These are phyloP conservation scores for Gardenia jasminoides DNA, from an alignment of 257 asterid species.

Conservation along the genomic window DNA sequence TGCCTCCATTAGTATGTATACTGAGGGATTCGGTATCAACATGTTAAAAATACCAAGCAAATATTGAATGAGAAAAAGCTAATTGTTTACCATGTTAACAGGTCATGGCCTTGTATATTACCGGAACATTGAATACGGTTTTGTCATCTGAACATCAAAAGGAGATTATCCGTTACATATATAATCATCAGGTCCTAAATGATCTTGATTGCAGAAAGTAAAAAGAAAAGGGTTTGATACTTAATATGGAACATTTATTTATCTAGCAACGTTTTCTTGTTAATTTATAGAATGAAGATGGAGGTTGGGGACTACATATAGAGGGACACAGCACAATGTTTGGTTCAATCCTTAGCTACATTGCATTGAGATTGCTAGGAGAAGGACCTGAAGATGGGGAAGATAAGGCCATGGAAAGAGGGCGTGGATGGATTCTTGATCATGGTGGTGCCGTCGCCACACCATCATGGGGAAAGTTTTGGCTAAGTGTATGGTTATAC, in stretches of 20 bases:
- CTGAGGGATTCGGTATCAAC: no score
- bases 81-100: not conserved
- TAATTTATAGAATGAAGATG: constrained; percentile 41
- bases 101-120: constrained; percentile 35
- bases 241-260: not conserved
- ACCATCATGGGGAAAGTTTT: constrained; percentile 50
- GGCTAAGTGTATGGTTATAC: constrained; percentile 6
- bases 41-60: no score
- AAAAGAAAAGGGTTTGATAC: no score
- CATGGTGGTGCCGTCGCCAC: constrained; percentile 41
- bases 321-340: constrained; percentile 43
- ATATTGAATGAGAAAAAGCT: no score
- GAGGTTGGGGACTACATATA: constrained; percentile 52
- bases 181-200: constrained; percentile 39
- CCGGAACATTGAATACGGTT: constrained; percentile 17
- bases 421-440: constrained; percentile 40
- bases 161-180: constrained; percentile 40
- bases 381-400: constrained; percentile 14
- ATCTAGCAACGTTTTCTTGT: no score
- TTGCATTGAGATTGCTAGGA: constrained; percentile 37
- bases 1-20: constrained; percentile 38
- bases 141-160: constrained; percentile 32
- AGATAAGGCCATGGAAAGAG: constrained; percentile 13
- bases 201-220: not conserved
- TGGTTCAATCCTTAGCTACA: constrained; percentile 33